phyloP scores from a whole-genome alignment of 2,329 filamentous ascomycete species.

The Penicillium digitatum region DNA sequence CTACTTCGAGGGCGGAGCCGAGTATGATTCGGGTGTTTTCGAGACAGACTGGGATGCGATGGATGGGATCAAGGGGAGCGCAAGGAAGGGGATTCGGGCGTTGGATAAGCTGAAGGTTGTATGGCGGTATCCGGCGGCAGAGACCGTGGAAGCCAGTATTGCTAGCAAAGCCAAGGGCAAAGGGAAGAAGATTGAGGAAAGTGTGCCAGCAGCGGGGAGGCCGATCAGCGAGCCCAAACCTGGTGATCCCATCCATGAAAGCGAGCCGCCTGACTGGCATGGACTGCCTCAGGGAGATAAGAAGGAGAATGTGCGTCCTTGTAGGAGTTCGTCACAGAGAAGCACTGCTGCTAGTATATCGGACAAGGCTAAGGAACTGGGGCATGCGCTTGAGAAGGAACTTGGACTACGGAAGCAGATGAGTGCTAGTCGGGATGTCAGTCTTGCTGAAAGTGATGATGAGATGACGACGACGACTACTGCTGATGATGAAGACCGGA shows the following conservation, averaged over 20 bases:
- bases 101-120: slow-evolving; percentile 81
- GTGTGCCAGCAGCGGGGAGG: slow-evolving; percentile 29
- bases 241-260: slow-evolving; percentile 67
- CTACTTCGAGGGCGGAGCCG: slow-evolving; percentile 79
- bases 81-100: slow-evolving; percentile 72
- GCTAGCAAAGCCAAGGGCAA: neutral
- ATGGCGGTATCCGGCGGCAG: slow-evolving; percentile 58
- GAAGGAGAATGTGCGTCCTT: slow-evolving; percentile 6
- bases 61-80: slow-evolving; percentile 92
- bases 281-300: slow-evolving; percentile 44
- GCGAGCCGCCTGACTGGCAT: slow-evolving; percentile 69
- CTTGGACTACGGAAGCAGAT: slow-evolving; percentile 65
- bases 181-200: slow-evolving; percentile 24
- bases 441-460: slow-evolving; percentile 66
- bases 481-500: slow-evolving; percentile 26
- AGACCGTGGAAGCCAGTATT: slow-evolving; percentile 2
- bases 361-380: slow-evolving; percentile 5
- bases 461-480: slow-evolving; percentile 17
- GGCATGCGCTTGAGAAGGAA: slow-evolving; percentile 47
- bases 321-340: neutral
- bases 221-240: slow-evolving; percentile 62
- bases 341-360: neutral
- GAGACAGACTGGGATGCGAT: slow-evolving; percentile 71
- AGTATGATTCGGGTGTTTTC: slow-evolving; percentile 67
- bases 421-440: slow-evolving; percentile 63